Evolutionary conservation across 192 early-diverging fungal genomes (phyloP).

Genomic region (Haplosporangium gracile): DNA sequence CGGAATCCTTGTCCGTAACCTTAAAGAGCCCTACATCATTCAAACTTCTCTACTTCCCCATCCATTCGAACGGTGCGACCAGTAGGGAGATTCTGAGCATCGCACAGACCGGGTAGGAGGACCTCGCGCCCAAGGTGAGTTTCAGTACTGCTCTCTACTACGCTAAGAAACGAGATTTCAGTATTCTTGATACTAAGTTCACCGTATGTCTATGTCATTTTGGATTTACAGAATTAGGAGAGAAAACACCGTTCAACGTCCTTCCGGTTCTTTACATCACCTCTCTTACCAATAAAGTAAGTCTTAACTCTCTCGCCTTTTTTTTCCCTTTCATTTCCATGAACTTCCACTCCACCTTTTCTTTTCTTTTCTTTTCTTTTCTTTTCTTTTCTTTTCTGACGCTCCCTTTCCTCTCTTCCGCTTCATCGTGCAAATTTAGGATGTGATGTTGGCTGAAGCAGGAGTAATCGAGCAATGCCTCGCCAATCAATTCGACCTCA

Average conservation of each 20-base stretch:
- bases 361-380: too few species aligned
- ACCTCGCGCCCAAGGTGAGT: background rate
- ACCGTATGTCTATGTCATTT: background rate
- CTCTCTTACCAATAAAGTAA: background rate
- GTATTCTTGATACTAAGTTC: too few species aligned
- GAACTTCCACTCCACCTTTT: background rate
- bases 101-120: background rate
- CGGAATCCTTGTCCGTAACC: background rate
- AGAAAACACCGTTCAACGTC: constrained; percentile 9
- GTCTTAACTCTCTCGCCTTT: background rate
- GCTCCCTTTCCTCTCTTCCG: background rate
- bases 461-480: constrained; percentile 23
- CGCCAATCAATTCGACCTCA: constrained; percentile 22
- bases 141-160: too few species aligned
- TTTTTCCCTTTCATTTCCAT: background rate
- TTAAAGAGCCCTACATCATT: constrained; percentile 5
- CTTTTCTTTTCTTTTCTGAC: too few species aligned
- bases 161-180: background rate
- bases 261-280: constrained; percentile 5
- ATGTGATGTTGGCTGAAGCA: constrained; percentile 10
- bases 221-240: background rate
- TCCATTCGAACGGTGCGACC: background rate
- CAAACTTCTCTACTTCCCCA: constrained; percentile 22
- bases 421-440: background rate
- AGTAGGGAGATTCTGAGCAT: constrained; percentile 9